Evolutionary conservation across 2,329 filamentous ascomycete genomes (phyloP), one percentile per base, ranked within the genome.

Genomic region (Sclerotinia minor): DNA sequence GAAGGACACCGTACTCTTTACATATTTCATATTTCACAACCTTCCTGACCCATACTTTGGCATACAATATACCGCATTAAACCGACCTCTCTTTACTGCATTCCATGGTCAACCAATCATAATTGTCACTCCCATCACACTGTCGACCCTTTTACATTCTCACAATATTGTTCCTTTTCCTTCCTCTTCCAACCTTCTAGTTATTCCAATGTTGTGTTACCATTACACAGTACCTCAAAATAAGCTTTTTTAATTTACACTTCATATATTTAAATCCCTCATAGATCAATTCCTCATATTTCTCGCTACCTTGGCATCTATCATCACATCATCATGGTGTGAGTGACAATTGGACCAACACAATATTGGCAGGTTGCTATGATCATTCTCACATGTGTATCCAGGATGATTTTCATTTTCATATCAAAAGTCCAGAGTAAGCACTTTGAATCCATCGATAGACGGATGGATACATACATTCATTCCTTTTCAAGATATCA

Each of bases 221-320:
- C 41, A 60, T 47, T n/a, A 4, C 58, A 60, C 58, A 35, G 29
- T 47, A 35, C 44, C 58, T 49, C 44, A 15, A 60, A 60, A 60
- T 11, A 60, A 60, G 58, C 58, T 60, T 60, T 54, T 60, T 60
- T 60, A 49, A 60, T 49, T 35, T 49, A 24, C 9, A 49, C 49
- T 49, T 60, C 41, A 47, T 32, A 32, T 57, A 41, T 47, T 60
- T 60, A 60, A 60, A 60, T 60, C 44, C 58, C 58, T 60, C 58
- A 60, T 60, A 60, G 29, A 49, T 60, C 44, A 35, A 49, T 24
- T 17, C 44, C 58, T 60, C 19, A 35, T 26, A 60, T 60, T 45
- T 49, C 58, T 60, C 44, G 21, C 19, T 60, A 60, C 45, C 58
- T 60, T 60, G 44, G 26, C 26, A 60, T 49, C 24, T 15, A 24